Conservation (phyloP, 345 rosid species). For the Atalantia buxifolia region DNA sequence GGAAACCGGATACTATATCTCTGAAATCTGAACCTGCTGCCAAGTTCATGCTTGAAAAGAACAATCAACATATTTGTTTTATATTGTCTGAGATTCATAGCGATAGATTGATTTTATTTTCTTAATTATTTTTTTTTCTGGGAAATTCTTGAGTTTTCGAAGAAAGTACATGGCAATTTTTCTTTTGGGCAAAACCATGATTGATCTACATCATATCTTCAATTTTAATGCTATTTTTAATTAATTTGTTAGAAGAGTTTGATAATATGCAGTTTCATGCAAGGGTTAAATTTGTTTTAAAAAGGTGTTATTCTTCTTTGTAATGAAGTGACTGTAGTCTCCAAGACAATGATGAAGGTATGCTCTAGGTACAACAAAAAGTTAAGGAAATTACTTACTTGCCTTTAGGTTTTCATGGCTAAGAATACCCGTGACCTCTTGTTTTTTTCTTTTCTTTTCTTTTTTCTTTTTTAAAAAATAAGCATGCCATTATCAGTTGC, state of each 20-base stretch:
- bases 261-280: neutral
- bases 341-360: constrained; percentile 25
- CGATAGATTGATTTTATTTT: neutral
- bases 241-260: neutral
- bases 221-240: neutral
- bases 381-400: neutral
- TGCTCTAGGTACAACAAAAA: constrained; percentile 24
- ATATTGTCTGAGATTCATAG: constrained; percentile 3
- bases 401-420: constrained; percentile 15
- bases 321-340: constrained; percentile 29
- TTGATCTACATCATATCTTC: neutral
- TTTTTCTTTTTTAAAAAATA: neutral
- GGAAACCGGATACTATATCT: constrained; percentile 29
- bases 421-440: constrained; percentile 23
- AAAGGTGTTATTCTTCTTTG: constrained; percentile 1
- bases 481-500: constrained; percentile 31
- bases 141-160: neutral
- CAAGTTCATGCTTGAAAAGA: constrained; percentile 23
- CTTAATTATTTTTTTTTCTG: neutral
- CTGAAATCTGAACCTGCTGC: constrained; percentile 26
- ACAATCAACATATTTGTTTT: constrained; percentile 5
- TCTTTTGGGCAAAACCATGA: neutral
- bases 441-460: neutral
- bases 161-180: neutral
- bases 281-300: constrained; percentile 1